Evolutionary conservation across 208 protist genomes (phyloP).

Genomic region (Trypanosoma platydactyli): DNA sequence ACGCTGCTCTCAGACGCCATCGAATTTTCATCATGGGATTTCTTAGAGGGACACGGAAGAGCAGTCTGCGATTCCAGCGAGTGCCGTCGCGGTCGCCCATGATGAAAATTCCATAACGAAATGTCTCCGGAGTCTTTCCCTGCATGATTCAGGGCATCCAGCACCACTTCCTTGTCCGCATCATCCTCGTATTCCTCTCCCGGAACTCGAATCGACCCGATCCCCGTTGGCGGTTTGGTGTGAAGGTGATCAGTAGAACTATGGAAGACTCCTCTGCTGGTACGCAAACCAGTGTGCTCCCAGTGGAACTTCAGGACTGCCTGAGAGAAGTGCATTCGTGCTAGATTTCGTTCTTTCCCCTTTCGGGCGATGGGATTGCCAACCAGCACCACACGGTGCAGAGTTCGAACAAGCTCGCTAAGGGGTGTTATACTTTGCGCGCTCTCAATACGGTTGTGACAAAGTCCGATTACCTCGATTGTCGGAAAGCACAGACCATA

Average conservation of each 20-base stretch:
- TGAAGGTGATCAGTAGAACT: not conserved
- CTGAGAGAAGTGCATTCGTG: constrained; percentile 44
- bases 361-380: constrained; percentile 53
- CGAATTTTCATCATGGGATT: no score
- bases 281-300: constrained; percentile 19
- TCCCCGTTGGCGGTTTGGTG: not conserved
- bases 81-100: no score
- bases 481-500: constrained; percentile 58
- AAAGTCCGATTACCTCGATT: constrained; percentile 70
- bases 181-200: not conserved
- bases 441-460: constrained; percentile 51
- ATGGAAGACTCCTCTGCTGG: not conserved
- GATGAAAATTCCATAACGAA: no score
- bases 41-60: no score
- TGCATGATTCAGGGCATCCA: no score
- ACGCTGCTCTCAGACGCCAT: no score
- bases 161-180: not conserved
- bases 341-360: constrained; percentile 25
- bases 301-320: constrained; percentile 67
- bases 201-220: not conserved
- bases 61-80: no score
- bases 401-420: constrained; percentile 56
- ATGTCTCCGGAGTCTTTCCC: no score
- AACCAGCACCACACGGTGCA: constrained; percentile 65
- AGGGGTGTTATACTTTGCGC: constrained; percentile 48